phyloP scores from a whole-genome alignment of 306 rosid species.

The Begonia masoniana region DNA sequence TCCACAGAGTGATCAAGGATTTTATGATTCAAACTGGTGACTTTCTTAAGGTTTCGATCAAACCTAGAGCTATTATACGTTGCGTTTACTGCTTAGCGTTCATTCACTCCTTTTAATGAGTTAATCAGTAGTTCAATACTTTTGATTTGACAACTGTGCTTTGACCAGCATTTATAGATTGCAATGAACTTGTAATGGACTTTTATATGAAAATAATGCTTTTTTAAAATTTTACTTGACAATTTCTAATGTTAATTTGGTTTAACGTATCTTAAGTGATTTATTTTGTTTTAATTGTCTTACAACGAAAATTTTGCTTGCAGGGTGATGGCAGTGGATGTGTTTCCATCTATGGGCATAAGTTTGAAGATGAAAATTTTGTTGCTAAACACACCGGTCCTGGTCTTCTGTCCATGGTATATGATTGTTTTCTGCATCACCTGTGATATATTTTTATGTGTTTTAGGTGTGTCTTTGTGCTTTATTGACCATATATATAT shows the following conservation, averaged over 20 bases:
- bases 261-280: no score
- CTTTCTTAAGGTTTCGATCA: constrained; percentile 51
- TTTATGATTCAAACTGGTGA: constrained; percentile 98
- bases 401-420: constrained; percentile 86
- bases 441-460: constrained; percentile 1
- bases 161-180: no score
- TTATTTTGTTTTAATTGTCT: no score
- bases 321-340: constrained; percentile 99
- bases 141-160: no score
- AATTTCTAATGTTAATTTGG: no score
- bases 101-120: no score
- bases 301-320: constrained; percentile 8
- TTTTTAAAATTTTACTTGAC: no score
- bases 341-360: constrained; percentile 79
- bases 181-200: no score
- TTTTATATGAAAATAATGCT: no score
- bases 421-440: constrained; percentile 1
- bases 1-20: constrained; percentile 96
- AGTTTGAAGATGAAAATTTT: constrained; percentile 85
- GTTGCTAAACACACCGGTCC: constrained; percentile 97
- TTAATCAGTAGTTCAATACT: no score
- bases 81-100: no score
- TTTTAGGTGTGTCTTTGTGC: background rate
- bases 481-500: background rate
- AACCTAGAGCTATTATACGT: background rate